phyloP scores from a whole-genome alignment of 768 basidiomycete genomes.

The Trametes cinnabarina region DNA sequence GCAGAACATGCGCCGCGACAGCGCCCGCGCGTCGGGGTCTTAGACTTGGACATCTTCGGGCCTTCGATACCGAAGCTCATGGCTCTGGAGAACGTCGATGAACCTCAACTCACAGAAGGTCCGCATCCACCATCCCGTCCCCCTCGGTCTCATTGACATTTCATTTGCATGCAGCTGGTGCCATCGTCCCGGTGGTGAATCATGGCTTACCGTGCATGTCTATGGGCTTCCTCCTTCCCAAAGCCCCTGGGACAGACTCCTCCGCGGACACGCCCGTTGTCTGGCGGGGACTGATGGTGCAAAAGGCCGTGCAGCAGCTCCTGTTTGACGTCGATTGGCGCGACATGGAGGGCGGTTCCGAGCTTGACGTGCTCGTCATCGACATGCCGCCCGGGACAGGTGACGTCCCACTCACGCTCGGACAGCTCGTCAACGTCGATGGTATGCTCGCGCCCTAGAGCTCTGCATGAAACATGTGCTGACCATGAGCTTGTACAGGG shows the following conservation, averaged over 20 bases:
- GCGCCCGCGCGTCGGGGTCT: conserved; percentile 70
- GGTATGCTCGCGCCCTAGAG: conserved; percentile 47
- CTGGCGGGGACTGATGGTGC: conserved; percentile 98
- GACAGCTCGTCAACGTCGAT: conserved; percentile 80
- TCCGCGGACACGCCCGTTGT: conserved; percentile 78
- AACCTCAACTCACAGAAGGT: conserved; percentile 76
- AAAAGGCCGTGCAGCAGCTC: conserved; percentile 95
- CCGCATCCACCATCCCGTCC: no score
- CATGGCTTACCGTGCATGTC: conserved; percentile 95
- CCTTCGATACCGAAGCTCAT: conserved; percentile 92
- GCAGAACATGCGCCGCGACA: conserved; percentile 31
- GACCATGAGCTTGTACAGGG: conserved; percentile 46
- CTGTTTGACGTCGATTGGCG: conserved; percentile 96
- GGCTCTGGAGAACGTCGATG: conserved; percentile 76
- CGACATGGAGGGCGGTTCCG: conserved; percentile 37
- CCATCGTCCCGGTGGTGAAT: conserved; percentile 78
- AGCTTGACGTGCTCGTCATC: conserved; percentile 82
- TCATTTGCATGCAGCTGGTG: conserved; percentile 46
- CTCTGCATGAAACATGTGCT: not conserved
- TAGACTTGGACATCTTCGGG: conserved; percentile 96
- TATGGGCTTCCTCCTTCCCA: conserved; percentile 90
- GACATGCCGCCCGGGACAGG: conserved; percentile 99
- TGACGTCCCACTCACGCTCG: conserved; percentile 89
- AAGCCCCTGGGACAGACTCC: conserved; percentile 43
- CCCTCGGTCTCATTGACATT: not conserved